Evolutionary conservation across 1,284 basidiomycete genomes (phyloP).

Genomic region (Fomitiporia mediterranea): DNA sequence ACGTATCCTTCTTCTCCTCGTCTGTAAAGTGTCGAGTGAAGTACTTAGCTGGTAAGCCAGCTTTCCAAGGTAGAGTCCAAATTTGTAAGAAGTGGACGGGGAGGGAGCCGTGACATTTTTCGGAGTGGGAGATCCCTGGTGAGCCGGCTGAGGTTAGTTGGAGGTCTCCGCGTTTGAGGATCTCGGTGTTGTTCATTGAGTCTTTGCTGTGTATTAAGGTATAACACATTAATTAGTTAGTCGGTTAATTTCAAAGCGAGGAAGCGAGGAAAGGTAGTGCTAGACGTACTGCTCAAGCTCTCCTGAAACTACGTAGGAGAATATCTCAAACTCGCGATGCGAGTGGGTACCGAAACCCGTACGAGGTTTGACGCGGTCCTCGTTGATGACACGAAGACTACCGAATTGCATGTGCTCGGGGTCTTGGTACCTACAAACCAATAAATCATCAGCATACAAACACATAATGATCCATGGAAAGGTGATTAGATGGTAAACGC

Average conservation of each 20-base stretch:
- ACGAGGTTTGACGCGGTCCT: slow-evolving; percentile 76
- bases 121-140: slow-evolving; percentile 76
- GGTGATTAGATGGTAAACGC: slow-evolving; percentile 29
- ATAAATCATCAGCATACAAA: neutral
- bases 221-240: neutral
- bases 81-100: slow-evolving; percentile 85
- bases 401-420: slow-evolving; percentile 52
- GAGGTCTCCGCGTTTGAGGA: slow-evolving; percentile 82
- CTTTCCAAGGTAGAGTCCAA: slow-evolving; percentile 67
- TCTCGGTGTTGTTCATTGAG: slow-evolving; percentile 85
- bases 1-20: slow-evolving; percentile 71
- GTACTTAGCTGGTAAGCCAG: slow-evolving; percentile 66
- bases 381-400: slow-evolving; percentile 77
- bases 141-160: slow-evolving; percentile 90
- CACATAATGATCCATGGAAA: neutral
- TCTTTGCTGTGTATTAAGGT: slow-evolving; percentile 66
- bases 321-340: slow-evolving; percentile 89
- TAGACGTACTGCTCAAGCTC: slow-evolving; percentile 67
- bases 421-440: slow-evolving; percentile 55
- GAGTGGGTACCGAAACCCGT: slow-evolving; percentile 86
- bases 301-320: slow-evolving; percentile 80
- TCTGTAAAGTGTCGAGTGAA: slow-evolving; percentile 83
- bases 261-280: neutral
- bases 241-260: neutral
- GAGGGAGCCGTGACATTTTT: slow-evolving; percentile 54